These are phyloP conservation scores for Gonapodya prolifera DNA, from an alignment of 192 early-diverging fungal genomes.

Conservation along the genomic window DNA sequence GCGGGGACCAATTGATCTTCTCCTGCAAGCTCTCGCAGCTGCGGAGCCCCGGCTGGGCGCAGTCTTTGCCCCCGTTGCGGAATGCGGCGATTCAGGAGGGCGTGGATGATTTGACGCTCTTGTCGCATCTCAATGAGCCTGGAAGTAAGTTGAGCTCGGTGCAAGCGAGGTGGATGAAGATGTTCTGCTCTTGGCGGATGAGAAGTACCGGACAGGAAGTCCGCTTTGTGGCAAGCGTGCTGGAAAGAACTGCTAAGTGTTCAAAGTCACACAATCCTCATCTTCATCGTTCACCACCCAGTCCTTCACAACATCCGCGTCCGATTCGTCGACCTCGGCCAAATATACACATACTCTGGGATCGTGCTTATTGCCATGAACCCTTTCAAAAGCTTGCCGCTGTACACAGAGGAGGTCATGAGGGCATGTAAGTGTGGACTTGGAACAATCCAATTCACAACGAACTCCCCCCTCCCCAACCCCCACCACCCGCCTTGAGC, in stretches of 20 bases:
- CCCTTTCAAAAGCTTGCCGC: slow-evolving; percentile 72
- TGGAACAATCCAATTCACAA: too few species aligned
- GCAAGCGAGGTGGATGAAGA: neutral
- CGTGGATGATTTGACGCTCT: slow-evolving; percentile 82
- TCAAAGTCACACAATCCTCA: neutral
- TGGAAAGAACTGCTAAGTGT: too few species aligned
- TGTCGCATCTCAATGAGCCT: slow-evolving; percentile 85
- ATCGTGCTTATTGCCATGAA: slow-evolving; percentile 98
- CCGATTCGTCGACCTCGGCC: slow-evolving; percentile 69
- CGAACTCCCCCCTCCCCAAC: too few species aligned
- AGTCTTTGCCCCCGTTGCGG: slow-evolving; percentile 68
- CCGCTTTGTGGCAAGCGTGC: neutral
- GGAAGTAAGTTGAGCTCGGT: slow-evolving; percentile 38
- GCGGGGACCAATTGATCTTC: neutral
- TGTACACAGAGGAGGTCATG: slow-evolving; percentile 90
- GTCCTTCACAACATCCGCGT: slow-evolving; percentile 87
- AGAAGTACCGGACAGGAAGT: neutral
- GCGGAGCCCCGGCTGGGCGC: neutral
- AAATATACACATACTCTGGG: slow-evolving; percentile 98
- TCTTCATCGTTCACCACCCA: slow-evolving; percentile 9
- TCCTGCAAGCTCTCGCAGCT: neutral
- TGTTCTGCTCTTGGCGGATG: neutral
- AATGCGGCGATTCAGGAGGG: slow-evolving; percentile 85
- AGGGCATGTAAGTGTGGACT: slow-evolving; percentile 12
- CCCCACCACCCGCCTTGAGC: too few species aligned